Base-by-base conservation (phyloP, 108 stramenopile genomes). In the Cylindrotheca closterium region DNA sequence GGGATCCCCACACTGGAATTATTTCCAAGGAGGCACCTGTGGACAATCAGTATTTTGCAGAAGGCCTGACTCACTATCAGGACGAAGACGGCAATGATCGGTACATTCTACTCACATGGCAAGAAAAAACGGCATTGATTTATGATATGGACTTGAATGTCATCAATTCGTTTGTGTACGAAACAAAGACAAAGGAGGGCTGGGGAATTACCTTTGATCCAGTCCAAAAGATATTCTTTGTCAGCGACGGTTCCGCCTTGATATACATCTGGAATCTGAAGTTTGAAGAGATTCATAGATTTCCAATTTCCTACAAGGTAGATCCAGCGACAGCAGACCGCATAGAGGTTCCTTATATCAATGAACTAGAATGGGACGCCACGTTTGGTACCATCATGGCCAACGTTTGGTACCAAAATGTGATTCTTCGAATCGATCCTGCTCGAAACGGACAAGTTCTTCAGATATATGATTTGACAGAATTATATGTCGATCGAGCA, bases 191-290 rank as follows among this genome's bases (percentile, higher is more conserved):
- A 0, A 56, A 65, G 5, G 85, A 93, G 62, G 92, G 89, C 22
- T 93, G 92, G 92, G 92, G 92, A 3, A 87, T 93, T 30, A 85
- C 92, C 23, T 90, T 78, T 60, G 61, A 79, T 42, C 72, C 79
- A 10, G 31, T 61, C n/a, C 53, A 61, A 34, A 59, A 79, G 23
- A 72, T 81, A 23, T 88, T 93, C 47, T 73, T 78, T 52, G 85
- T 93, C 0, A 87, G 74, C 31, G 92, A 93, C 70, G 92, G 92
- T 30, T 78, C 80, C 45, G 63, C 77, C 15, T 67, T 55, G 22
- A 34, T 93, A 2, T 55, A 68, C 30, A 63, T 85, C 51, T 93
- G 92, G 92, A 78, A 93, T 19, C 56, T 54, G 1, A 42, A 42
- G 10, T 68, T 93, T 45, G 51, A 63, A 50, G 79, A 80, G 45